Evolutionary conservation across 495 filamentous ascomycete species (phyloP).

Genomic region (Jackrogersella multiformis): DNA sequence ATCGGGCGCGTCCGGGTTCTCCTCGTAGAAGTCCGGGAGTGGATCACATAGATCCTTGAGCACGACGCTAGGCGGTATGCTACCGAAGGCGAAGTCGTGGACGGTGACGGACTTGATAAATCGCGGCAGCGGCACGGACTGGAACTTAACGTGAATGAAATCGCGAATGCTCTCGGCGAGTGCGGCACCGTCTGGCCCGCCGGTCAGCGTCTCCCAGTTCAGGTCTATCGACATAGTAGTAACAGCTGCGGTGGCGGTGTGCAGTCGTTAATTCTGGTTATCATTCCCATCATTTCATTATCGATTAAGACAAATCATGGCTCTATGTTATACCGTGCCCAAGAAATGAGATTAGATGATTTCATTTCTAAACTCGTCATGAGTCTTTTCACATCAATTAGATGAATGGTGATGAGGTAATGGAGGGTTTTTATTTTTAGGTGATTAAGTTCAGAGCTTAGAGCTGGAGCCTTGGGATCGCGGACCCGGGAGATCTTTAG

Average conservation of each 20-base stretch:
- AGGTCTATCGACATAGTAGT: constrained; percentile 91
- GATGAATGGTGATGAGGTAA: neutral
- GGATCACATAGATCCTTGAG: constrained; percentile 97
- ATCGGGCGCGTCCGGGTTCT: constrained; percentile 66
- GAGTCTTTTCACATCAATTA: constrained; percentile 12
- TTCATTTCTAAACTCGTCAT: neutral
- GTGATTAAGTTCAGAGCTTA: neutral
- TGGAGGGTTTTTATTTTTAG: neutral
- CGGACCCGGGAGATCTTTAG: constrained; percentile 1
- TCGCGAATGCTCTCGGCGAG: constrained; percentile 86
- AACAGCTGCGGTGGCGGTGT: constrained; percentile 2
- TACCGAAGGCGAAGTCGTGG: constrained; percentile 92
- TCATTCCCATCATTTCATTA: constrained; percentile 11
- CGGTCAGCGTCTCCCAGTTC: constrained; percentile 93
- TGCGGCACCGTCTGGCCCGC: constrained; percentile 81
- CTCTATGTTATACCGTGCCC: neutral
- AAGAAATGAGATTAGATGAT: neutral
- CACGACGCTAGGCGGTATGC: constrained; percentile 81
- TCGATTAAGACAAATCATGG: neutral
- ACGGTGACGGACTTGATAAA: constrained; percentile 97
- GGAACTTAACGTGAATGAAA: constrained; percentile 96
- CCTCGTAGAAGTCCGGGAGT: constrained; percentile 95
- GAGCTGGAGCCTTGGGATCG: too few relatives aligned
- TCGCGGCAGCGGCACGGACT: constrained; percentile 85
- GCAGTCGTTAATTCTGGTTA: constrained; percentile 7